Evolutionary conservation across 352 stramenopile genomes (phyloP).

Genomic region (Pythium volutum): DNA sequence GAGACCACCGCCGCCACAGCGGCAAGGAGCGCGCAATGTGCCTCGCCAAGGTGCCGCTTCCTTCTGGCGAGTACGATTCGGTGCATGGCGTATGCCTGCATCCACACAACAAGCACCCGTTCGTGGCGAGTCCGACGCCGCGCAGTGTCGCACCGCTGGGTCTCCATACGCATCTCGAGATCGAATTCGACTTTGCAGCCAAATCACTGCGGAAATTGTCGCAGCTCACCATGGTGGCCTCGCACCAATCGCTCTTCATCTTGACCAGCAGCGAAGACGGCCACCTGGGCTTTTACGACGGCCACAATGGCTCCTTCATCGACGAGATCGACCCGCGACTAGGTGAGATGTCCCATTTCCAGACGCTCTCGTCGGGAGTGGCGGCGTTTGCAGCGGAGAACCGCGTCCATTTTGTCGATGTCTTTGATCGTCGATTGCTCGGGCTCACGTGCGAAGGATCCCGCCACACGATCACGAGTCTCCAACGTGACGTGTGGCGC

Average conservation of each 20-base stretch:
- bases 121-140: background rate
- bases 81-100: background rate
- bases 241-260: conserved; percentile 13
- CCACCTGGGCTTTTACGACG: conserved; percentile 13
- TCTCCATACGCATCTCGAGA: conserved; percentile 20
- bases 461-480: conserved; percentile 29
- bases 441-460: conserved; percentile 27
- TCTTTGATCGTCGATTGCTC: conserved; percentile 17
- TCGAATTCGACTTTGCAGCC: conserved; percentile 13
- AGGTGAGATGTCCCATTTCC: conserved; percentile 20
- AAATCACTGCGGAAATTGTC: background rate
- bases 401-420: conserved; percentile 32
- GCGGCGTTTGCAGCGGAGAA: conserved; percentile 26
- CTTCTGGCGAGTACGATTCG: background rate
- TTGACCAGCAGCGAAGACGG: conserved; percentile 10
- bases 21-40: conserved; percentile 10
- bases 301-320: conserved; percentile 15
- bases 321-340: background rate
- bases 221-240: background rate
- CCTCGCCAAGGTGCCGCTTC: background rate
- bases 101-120: background rate
- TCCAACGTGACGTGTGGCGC: conserved; percentile 33
- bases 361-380: conserved; percentile 25
- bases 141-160: conserved; percentile 5
- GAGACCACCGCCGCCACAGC: conserved; percentile 19